These are phyloP conservation scores for Grosmannia penicillata DNA, from an alignment of 2,329 filamentous ascomycete species.

Conservation along the genomic window DNA sequence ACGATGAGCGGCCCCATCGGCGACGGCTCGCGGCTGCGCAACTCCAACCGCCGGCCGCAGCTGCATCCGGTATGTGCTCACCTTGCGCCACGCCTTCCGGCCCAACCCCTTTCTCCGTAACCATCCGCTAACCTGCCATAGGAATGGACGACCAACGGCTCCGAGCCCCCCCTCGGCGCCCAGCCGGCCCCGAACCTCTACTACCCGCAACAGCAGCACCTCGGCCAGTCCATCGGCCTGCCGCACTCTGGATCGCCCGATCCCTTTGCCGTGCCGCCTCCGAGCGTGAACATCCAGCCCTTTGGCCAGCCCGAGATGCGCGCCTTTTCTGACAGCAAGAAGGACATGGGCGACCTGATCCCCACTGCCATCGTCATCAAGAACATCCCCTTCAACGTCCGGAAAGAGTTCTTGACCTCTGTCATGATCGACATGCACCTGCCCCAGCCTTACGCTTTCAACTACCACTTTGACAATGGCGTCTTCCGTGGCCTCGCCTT, in stretches of 20 bases:
- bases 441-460: constrained; percentile 94
- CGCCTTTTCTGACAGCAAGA: constrained; percentile 24
- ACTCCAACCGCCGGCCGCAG: constrained; percentile 39
- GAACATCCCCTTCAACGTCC: constrained; percentile 96
- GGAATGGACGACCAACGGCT: constrained; percentile 11
- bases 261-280: constrained; percentile 17
- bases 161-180: constrained; percentile 6
- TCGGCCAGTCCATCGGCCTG: constrained; percentile 14
- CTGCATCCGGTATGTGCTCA: constrained; percentile 49
- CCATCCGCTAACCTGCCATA: neutral
- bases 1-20: constrained; percentile 50
- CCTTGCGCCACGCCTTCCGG: constrained; percentile 1
- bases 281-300: constrained; percentile 22
- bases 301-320: constrained; percentile 23
- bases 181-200: constrained; percentile 6
- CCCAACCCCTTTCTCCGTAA: constrained; percentile 11
- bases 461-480: constrained; percentile 97
- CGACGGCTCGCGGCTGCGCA: constrained; percentile 41
- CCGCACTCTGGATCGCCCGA: constrained; percentile 28
- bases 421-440: constrained; percentile 92
- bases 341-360: constrained; percentile 73
- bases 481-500: constrained; percentile 94
- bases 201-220: constrained; percentile 9
- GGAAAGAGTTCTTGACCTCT: constrained; percentile 85
- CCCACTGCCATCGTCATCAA: constrained; percentile 98